Conservation (phyloP, 345 rosid genomes). For the Luvunga scandens region DNA sequence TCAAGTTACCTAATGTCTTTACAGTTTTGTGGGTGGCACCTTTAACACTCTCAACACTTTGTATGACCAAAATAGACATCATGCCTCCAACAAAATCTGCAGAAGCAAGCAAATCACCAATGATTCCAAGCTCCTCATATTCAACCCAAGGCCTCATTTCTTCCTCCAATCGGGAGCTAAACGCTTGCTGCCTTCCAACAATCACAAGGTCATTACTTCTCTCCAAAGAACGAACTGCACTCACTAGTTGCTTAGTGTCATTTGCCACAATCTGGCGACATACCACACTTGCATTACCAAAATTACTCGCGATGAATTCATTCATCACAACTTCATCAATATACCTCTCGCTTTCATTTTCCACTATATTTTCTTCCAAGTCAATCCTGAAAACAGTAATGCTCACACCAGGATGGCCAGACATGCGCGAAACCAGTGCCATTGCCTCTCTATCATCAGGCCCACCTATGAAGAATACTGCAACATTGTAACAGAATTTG, state of each 20-base stretch:
- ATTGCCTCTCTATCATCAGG: slow-evolving; percentile 38
- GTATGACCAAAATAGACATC: slow-evolving; percentile 31
- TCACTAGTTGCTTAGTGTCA: slow-evolving; percentile 11
- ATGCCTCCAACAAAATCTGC: slow-evolving; percentile 17
- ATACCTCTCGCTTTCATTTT: not conserved
- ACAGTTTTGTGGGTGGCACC: no score
- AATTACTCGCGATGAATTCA: slow-evolving; percentile 10
- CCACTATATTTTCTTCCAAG: not conserved
- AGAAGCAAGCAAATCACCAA: slow-evolving; percentile 37
- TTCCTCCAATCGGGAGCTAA: not conserved
- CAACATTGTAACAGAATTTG: slow-evolving; percentile 4
- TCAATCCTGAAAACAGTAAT: slow-evolving; percentile 19
- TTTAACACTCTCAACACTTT: slow-evolving; percentile 4
- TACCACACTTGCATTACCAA: not conserved
- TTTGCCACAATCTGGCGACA: not conserved
- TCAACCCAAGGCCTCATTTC: slow-evolving; percentile 30
- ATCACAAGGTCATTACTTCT: slow-evolving; percentile 26
- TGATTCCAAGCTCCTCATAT: slow-evolving; percentile 34
- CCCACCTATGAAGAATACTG: slow-evolving; percentile 32
- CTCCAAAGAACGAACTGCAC: slow-evolving; percentile 11
- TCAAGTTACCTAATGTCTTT: no score
- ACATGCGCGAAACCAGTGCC: slow-evolving; percentile 29
- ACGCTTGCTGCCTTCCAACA: slow-evolving; percentile 20
- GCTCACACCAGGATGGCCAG: slow-evolving; percentile 13
- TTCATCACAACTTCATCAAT: slow-evolving; percentile 18